These are phyloP conservation scores for Plasmodium billcollinsi DNA, from an alignment of 169 alveolate genomes.

Conservation along the genomic window DNA sequence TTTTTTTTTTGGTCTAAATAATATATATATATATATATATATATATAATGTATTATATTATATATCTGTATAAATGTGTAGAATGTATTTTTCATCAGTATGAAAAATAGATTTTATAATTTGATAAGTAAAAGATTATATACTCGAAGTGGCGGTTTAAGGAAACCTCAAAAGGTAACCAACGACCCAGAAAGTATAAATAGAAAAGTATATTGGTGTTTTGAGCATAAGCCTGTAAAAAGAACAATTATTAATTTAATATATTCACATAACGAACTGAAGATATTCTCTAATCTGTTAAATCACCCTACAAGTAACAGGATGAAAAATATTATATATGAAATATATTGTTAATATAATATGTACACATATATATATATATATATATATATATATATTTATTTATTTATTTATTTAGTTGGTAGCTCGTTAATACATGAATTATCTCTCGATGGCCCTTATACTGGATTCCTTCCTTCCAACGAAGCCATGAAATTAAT, in stretches of 20 bases:
- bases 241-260: constrained; percentile 81
- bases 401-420: constrained; percentile 21
- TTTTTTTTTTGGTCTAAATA: constrained; percentile 4
- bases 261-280: constrained; percentile 70
- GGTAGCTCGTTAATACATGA: constrained; percentile 84
- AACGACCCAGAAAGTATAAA: constrained; percentile 86
- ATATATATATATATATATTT: neutral
- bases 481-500: constrained; percentile 77
- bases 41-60: too few species aligned
- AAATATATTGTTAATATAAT: neutral
- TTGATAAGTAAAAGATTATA: constrained; percentile 51
- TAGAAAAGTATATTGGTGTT: constrained; percentile 85
- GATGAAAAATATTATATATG: too few species aligned
- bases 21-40: neutral
- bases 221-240: constrained; percentile 81
- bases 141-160: constrained; percentile 74
- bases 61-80: neutral
- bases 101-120: constrained; percentile 21
- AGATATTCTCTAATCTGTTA: constrained; percentile 41
- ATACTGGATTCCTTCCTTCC: constrained; percentile 86
- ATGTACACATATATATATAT: constrained; percentile 74
- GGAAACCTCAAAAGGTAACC: constrained; percentile 79
- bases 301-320: constrained; percentile 48
- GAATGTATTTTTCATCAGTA: constrained; percentile 1
- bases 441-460: constrained; percentile 86